These are phyloP conservation scores for Lecanicillium sp. DNA, from an alignment of 2,329 filamentous ascomycete genomes.

Conservation along the genomic window DNA sequence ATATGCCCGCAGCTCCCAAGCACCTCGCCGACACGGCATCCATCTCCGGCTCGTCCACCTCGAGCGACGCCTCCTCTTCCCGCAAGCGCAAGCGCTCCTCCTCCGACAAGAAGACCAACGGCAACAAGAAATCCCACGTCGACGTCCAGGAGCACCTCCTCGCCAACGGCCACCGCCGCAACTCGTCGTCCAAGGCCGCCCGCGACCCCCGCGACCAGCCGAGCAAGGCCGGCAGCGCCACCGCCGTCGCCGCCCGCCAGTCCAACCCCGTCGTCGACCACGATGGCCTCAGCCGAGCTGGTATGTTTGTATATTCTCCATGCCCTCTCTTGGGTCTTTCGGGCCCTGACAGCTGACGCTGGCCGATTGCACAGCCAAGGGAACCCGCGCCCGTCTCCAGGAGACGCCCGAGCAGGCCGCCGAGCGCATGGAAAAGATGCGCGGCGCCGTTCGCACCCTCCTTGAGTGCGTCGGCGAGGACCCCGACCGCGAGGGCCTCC, in stretches of 20 bases:
- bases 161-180: constrained; percentile 34
- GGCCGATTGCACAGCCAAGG: constrained; percentile 48
- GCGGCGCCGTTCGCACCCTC: constrained; percentile 57
- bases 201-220: constrained; percentile 54
- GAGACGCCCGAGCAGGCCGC: constrained; percentile 42
- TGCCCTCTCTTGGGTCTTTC: constrained; percentile 17
- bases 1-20: neutral
- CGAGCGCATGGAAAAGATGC: constrained; percentile 50
- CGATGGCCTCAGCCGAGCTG: constrained; percentile 55
- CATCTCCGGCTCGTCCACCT: constrained; percentile 24
- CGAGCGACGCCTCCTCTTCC: constrained; percentile 24
- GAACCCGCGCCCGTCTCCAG: constrained; percentile 58
- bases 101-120: constrained; percentile 21
- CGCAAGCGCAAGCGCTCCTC: constrained; percentile 21
- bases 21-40: constrained; percentile 21
- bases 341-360: neutral
- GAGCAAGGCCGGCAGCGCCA: constrained; percentile 31
- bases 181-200: constrained; percentile 55
- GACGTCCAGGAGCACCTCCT: constrained; percentile 26
- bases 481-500: constrained; percentile 57
- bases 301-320: constrained; percentile 28
- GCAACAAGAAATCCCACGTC: constrained; percentile 18
- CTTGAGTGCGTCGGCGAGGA: constrained; percentile 66
- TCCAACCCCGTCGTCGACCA: constrained; percentile 55
- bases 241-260: constrained; percentile 39